A percentile compares a stretch with the other conserved stretches of the same genome.
These are phyloP conservation scores for Trypethelium eluteriae DNA, from an alignment of 495 filamentous ascomycete species.

Conservation along the genomic window DNA sequence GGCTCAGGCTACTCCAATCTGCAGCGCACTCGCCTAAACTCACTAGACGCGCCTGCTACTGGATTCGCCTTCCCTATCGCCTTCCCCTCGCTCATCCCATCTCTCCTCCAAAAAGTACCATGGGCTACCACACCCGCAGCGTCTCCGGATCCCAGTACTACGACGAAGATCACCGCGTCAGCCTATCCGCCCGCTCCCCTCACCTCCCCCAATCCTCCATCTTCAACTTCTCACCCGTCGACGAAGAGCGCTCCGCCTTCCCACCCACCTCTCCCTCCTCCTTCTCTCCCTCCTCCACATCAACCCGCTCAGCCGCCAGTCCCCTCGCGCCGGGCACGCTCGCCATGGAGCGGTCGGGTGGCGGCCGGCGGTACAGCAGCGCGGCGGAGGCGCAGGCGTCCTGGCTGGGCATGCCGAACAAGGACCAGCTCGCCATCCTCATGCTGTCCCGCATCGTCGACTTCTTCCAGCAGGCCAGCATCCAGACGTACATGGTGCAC, in stretches of 20 bases:
- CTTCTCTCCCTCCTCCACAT: slow-evolving; percentile 12
- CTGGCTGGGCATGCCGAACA: slow-evolving; percentile 34
- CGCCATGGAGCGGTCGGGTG: slow-evolving; percentile 2
- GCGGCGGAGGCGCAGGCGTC: slow-evolving; percentile 16
- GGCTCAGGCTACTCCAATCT: too few relatives aligned
- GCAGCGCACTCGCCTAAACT: too few relatives aligned
- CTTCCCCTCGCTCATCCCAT: neutral
- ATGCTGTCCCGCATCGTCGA: slow-evolving; percentile 44
- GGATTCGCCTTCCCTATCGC: neutral
- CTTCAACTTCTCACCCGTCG: neutral
- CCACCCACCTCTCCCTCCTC: slow-evolving; percentile 13
- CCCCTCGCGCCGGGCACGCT: slow-evolving; percentile 14
- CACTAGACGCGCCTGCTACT: too few relatives aligned
- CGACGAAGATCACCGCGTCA: slow-evolving; percentile 1
- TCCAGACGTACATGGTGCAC: slow-evolving; percentile 57
- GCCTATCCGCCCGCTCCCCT: slow-evolving; percentile 3
- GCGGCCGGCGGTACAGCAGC: neutral
- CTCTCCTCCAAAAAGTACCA: neutral
- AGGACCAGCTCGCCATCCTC: slow-evolving; percentile 43
- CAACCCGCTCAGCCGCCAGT: slow-evolving; percentile 8
- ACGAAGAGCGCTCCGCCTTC: neutral
- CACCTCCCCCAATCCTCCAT: neutral
- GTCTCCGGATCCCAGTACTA: slow-evolving; percentile 4
- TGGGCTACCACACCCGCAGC: slow-evolving; percentile 5
- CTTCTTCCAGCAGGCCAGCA: slow-evolving; percentile 42